Evolutionary conservation across 176 grass and related monocot genomes (phyloP), one percentile per base, ranked within the genome.

Genomic region (Poa pratensis): DNA sequence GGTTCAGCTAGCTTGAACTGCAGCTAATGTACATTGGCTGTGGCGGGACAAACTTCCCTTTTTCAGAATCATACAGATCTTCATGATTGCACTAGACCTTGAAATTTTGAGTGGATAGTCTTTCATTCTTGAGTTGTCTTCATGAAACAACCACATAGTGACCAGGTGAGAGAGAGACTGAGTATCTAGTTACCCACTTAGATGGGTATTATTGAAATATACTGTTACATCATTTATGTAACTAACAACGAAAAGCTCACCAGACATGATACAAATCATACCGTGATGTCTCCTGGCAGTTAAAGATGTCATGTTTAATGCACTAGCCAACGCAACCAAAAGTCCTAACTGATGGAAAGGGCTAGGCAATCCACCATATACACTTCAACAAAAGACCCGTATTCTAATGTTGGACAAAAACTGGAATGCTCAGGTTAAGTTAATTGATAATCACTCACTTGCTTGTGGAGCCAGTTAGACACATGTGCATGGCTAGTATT

Each of bases 81-180:
- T 67, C 65, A 87, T 80, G 60, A 87, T 75, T 90, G 40, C 75
- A 75, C 59, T 80, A 75, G 28, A 61, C 42, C 24, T 87, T 74
- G n/a, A 80, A 9, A 54, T 32, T 73, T 42, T 15, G 73, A 39
- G 55, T 53, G 3, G 15, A n/a, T 86, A n/a, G 55, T 57, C 57
- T 73, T 49, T n/a, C 35, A 46, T 55, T n/a, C 13, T 82, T 90
- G 9, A 80, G 62, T 20, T 78, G 22, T 86, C 72, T 76, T 84
- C 20, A 60, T 62, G 17, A 32, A 68, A 22, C 57, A 86, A 61
- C 35, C 58, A 37, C 84, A 80, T 80, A 74, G 71, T 74, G 48
- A 75, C 16, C 0, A 7, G 45, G 37, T 62, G 59, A 71, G 50
- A 62, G 15, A 69, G 50, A 69, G 67, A 76, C 75, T 76, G 43